Evolutionary conservation across 129 eudicot species (phyloP).

Genomic region (Ambrosia trifida): DNA sequence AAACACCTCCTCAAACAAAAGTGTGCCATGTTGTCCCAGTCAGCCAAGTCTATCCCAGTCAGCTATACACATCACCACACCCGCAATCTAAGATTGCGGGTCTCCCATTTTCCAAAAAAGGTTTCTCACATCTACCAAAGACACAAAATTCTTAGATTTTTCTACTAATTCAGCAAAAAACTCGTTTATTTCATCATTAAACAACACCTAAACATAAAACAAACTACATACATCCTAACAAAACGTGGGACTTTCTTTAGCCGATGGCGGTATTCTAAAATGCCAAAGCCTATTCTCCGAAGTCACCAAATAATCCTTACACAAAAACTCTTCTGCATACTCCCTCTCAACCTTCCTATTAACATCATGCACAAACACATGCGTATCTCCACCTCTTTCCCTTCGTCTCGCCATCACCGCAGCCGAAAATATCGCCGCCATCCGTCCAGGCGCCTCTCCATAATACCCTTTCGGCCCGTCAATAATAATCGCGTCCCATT

Average conservation of each 20-base stretch:
- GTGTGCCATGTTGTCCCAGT: too few species aligned
- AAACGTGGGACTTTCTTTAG: constrained; percentile 27
- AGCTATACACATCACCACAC: too few species aligned
- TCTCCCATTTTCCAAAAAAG: too few species aligned
- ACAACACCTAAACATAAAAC: not conserved
- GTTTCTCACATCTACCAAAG: too few species aligned
- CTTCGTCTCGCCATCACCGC: constrained; percentile 58
- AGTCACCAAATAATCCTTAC: constrained; percentile 40
- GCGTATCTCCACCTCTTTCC: constrained; percentile 36
- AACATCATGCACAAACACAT: constrained; percentile 60
- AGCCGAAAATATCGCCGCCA: constrained; percentile 54
- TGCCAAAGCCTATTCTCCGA: constrained; percentile 53
- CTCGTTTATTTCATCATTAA: constrained; percentile 20
- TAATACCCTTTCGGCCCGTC: constrained; percentile 61
- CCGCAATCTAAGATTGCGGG: too few species aligned
- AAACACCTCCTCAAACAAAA: too few species aligned
- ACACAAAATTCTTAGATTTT: too few species aligned
- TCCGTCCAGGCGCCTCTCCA: constrained; percentile 62
- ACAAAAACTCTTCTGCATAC: constrained; percentile 54
- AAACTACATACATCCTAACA: constrained; percentile 21
- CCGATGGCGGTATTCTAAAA: constrained; percentile 50
- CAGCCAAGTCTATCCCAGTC: too few species aligned
- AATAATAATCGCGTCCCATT: constrained; percentile 58
- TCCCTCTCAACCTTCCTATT: constrained; percentile 53
- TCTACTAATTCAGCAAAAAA: too few species aligned